Evolutionary conservation across 257 asterid species (phyloP), one percentile per base, ranked within the genome.

Genomic region (Rauvolfia tetraphylla): DNA sequence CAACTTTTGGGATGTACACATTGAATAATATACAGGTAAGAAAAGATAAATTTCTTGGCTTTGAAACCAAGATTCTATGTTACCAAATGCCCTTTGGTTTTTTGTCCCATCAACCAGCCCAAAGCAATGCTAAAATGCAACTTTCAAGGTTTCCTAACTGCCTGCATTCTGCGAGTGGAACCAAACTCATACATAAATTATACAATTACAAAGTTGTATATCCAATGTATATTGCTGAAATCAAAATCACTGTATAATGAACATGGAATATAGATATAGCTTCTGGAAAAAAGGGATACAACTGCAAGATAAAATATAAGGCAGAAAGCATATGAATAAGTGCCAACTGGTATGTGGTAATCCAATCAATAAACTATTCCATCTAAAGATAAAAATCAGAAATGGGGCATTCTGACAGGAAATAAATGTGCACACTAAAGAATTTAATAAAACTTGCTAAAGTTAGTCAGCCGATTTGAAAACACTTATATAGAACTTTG

Each of bases 401-500:
- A 44, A 33, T 15, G 4, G 6, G 7, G 25, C 56, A 56, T 18
- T 44, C 18, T 4, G 29, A 46, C 71, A 41, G n/a, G 75, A 48
- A 70, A 27, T 42, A 51, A 27, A 58, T 39, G 20, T 22, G 44
- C 10, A 39, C 3, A 49, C 41, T 22, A 38, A 61, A 61, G 58
- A 29, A 38, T 75, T 38, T 31, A 39, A 51, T 63, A n/a, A 2
- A 7, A 41, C 51, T 68, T 48, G 77, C 39, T 58, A 39, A 51
- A 48, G 57, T 53, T 70, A 44, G 73, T 23, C 39, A 65, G 59
- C 54, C 27, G 72, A 38, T 22, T 10, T 48, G 53, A 67, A 82
- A 75, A 81, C 59, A 82, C 84, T 72, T 71, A 78, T 79, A 83
- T 81, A 87, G 81, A 80, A 79, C 78, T 49, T 69, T 76, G 76